phyloP scores from a whole-genome alignment of 1,284 basidiomycete species.

The Cutaneotrichosporon dermatis region DNA sequence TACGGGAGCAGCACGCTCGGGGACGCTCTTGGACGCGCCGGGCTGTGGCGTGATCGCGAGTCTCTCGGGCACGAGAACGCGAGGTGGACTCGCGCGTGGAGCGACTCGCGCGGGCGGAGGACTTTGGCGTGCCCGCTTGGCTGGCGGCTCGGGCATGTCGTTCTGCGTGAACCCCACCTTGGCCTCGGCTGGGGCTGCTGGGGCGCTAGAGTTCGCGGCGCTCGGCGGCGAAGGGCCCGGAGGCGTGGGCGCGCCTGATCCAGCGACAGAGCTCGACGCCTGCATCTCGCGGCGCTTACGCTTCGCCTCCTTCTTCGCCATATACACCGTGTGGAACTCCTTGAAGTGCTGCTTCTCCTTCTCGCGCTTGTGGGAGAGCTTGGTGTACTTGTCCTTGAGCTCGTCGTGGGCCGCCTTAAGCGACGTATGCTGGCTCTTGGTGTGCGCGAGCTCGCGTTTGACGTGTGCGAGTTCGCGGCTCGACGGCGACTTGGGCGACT shows the following conservation, averaged over 20 bases:
- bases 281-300: slow-evolving; percentile 21
- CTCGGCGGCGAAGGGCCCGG: not conserved
- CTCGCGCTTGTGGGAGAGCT: slow-evolving; percentile 20
- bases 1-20: too few species aligned
- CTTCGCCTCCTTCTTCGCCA: slow-evolving; percentile 24
- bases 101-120: too few species aligned
- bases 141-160: not conserved
- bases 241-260: not conserved
- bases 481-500: not conserved
- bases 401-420: slow-evolving; percentile 24
- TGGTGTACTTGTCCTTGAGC: slow-evolving; percentile 26
- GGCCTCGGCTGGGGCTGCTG: not conserved
- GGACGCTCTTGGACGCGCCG: too few species aligned
- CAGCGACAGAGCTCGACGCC: not conserved
- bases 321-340: slow-evolving; percentile 31
- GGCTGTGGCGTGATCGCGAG: too few species aligned
- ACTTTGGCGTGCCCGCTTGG: not conserved
- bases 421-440: slow-evolving; percentile 24
- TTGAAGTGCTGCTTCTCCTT: slow-evolving; percentile 31
- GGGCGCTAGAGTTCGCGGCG: not conserved
- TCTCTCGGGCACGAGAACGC: too few species aligned
- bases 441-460: slow-evolving; percentile 17
- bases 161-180: not conserved
- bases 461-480: not conserved
- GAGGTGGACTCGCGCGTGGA: too few species aligned